Evolutionary conservation across 129 eudicot species (phyloP).

Genomic region (Calendula officinalis): DNA sequence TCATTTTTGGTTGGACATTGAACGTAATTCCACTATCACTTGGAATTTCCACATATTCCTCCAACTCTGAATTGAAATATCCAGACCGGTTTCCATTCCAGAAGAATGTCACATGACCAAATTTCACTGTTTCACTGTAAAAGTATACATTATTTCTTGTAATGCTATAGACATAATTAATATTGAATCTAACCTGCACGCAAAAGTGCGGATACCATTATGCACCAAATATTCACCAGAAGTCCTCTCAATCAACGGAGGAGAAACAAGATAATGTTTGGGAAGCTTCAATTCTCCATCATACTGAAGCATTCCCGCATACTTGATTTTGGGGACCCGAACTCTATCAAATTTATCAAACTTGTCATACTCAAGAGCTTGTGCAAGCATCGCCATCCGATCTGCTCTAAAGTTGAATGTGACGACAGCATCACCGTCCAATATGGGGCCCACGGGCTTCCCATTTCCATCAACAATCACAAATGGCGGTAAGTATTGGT

Average conservation of each 20-base stretch:
- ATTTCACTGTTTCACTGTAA: too few species aligned
- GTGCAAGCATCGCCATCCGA: conserved; percentile 85
- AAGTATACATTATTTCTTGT: too few species aligned
- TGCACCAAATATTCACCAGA: conserved; percentile 78
- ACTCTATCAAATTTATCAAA: conserved; percentile 75
- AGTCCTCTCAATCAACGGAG: conserved; percentile 79
- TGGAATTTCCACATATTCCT: conserved; percentile 81
- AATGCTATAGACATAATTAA: too few species aligned
- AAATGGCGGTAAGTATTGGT: conserved; percentile 58
- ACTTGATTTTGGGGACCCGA: conserved; percentile 64
- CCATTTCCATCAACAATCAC: conserved; percentile 35
- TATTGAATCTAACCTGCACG: too few species aligned
- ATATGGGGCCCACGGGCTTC: conserved; percentile 73
- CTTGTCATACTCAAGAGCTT: conserved; percentile 73
- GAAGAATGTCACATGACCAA: conserved; percentile 89
- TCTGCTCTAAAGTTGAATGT: conserved; percentile 36
- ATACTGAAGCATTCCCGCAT: conserved; percentile 90
- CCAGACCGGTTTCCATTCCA: conserved; percentile 95
- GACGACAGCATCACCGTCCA: conserved; percentile 10
- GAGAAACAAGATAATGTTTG: conserved; percentile 75
- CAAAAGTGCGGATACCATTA: conserved; percentile 72
- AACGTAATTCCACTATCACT: conserved; percentile 16
- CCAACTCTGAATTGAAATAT: conserved; percentile 67
- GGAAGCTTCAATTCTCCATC: conserved; percentile 56
- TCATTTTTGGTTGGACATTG: too few species aligned